Conservation (phyloP, 1,284 basidiomycete genomes). For the Pyrrhoderma noxium region DNA sequence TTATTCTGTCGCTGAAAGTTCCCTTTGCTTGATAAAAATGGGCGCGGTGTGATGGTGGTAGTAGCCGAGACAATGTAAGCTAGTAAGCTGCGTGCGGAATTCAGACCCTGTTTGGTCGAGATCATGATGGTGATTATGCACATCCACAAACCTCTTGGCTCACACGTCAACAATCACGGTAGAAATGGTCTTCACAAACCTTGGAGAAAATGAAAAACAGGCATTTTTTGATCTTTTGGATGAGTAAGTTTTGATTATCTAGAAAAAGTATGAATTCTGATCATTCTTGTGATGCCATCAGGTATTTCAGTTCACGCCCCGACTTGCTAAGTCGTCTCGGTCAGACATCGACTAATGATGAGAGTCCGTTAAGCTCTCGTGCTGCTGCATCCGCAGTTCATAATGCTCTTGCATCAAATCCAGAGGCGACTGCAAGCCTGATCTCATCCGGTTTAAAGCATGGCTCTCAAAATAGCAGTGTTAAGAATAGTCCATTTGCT, state of each 20-base stretch:
- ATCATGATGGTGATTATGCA: too few species aligned
- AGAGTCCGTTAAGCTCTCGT: slow-evolving; percentile 11
- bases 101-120: too few species aligned
- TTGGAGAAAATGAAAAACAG: slow-evolving; percentile 59
- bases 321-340: slow-evolving; percentile 38
- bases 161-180: not conserved
- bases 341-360: not conserved
- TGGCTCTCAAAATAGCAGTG: slow-evolving; percentile 14
- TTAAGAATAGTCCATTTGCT: slow-evolving; percentile 15
- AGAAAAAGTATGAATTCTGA: not conserved
- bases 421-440: slow-evolving; percentile 35
- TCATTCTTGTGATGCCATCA: slow-evolving; percentile 24
- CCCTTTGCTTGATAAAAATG: too few species aligned
- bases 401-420: slow-evolving; percentile 39
- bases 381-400: slow-evolving; percentile 40
- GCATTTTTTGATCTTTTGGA: slow-evolving; percentile 73
- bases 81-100: too few species aligned
- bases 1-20: too few species aligned
- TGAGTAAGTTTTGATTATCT: slow-evolving; percentile 40
- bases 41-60: not conserved
- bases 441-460: slow-evolving; percentile 38
- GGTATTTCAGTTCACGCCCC: slow-evolving; percentile 72
- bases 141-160: too few species aligned
- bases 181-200: slow-evolving; percentile 63
- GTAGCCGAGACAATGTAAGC: too few species aligned